These are phyloP conservation scores for Lentinula lateritia DNA, from an alignment of 768 basidiomycete genomes.

Conservation along the genomic window DNA sequence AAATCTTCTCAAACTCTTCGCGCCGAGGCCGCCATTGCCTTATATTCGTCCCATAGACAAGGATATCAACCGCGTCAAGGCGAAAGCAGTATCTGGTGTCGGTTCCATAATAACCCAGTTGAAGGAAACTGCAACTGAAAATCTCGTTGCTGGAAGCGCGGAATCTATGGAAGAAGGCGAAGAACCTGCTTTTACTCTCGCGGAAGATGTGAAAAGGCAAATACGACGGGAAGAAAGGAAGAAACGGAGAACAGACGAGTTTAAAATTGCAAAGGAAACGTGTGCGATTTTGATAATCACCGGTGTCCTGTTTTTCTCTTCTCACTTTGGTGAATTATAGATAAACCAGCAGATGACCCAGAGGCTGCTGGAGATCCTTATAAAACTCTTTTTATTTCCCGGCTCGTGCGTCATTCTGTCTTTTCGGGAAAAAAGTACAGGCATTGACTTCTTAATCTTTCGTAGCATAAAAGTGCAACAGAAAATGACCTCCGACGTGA, in stretches of 20 bases:
- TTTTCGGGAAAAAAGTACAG: not conserved
- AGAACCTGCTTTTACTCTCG: conserved; percentile 73
- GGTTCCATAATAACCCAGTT: conserved; percentile 66
- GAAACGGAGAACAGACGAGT: conserved; percentile 70
- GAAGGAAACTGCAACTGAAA: conserved; percentile 71
- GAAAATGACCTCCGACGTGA: conserved; percentile 91
- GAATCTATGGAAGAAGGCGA: conserved; percentile 83
- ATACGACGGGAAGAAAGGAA: conserved; percentile 74
- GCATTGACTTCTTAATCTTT: conserved; percentile 8
- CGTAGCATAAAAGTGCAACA: conserved; percentile 84
- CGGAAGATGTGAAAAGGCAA: conserved; percentile 78
- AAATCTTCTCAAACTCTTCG: conserved; percentile 94
- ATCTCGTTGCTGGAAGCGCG: conserved; percentile 47
- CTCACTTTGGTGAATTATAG: conserved; percentile 34
- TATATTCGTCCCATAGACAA: conserved; percentile 82
- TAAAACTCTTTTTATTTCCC: conserved; percentile 95
- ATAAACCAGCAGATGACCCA: conserved; percentile 88
- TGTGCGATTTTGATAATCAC: conserved; percentile 50
- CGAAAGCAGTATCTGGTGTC: conserved; percentile 74
- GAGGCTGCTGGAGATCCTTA: conserved; percentile 95
- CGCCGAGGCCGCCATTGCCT: conserved; percentile 85
- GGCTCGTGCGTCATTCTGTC: conserved; percentile 51
- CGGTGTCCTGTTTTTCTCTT: conserved; percentile 3
- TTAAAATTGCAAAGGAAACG: conserved; percentile 75
- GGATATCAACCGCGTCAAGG: conserved; percentile 69